Evolutionary conservation across 179 eudicot species (phyloP), one percentile per base, ranked within the genome.

Genomic region (Camellia oleifera): DNA sequence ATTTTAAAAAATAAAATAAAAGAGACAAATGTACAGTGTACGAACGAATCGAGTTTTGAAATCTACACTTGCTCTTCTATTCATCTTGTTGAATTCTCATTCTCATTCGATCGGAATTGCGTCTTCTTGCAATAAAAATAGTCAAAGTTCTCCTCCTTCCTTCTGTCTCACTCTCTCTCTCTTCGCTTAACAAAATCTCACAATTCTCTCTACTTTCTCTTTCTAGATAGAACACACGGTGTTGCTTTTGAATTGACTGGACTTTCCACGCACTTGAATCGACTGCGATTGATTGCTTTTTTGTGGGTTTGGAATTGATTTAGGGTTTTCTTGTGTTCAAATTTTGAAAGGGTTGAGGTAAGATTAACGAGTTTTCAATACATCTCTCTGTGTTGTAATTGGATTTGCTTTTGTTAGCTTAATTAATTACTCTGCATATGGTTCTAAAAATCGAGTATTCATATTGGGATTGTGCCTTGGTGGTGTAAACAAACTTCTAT

Each of bases 341-440:
- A 60, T 74, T 32, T 52, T 66, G 40, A 23, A 76, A 48, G 57
- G 69, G n/a, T n/a, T 75, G 53, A 54, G 66, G 77, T 17, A 52
- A 15, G 14, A 58, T 11, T 32, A 40, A 57, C 8, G 63, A 56
- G 52, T 5, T 40, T 14, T 57, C 45, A 6, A 57, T 58, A 57
- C 64, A 8, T 44, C 17, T 63, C 45, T 74, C 10, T 60, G 42
- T 13, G 18, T 61, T 76, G 18, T 50, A 26, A 8, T 77, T 64
- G 57, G 18, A 40, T 50, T 77, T 26, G 61, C 46, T 76, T 64
- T 66, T 63, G 56, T 42, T 42, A 11, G 10, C 54, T 44, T 61
- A 12, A 32, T 74, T 58, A 14, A 32, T 32, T 32, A 32, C 40
- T 32, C 26, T 58, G 20, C 62, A 3, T 74, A 7, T 15, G 8